A percentile compares a stretch with the other conserved stretches of the same genome.
These are phyloP conservation scores for Cocos nucifera DNA, from an alignment of 176 grass and related monocot species.

Conservation along the genomic window DNA sequence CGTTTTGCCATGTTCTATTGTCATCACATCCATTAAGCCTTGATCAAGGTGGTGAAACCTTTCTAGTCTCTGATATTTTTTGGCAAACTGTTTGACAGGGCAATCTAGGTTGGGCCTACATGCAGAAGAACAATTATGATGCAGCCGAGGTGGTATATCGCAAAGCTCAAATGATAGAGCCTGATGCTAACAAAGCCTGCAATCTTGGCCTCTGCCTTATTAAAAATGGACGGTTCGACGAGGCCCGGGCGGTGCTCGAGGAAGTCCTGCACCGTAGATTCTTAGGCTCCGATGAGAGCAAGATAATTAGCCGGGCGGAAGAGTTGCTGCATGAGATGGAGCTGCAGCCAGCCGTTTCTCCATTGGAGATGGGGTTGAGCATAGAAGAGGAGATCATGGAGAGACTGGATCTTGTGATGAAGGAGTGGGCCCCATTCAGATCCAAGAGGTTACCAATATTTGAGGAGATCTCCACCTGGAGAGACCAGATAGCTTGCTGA, in stretches of 20 bases:
- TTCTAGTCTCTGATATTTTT: too few relatives aligned
- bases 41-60: too few relatives aligned
- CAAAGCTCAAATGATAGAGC: constrained; percentile 85
- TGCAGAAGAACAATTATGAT: constrained; percentile 70
- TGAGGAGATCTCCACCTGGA: constrained; percentile 54
- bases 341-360: background rate
- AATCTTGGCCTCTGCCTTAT: constrained; percentile 74
- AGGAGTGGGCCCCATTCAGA: constrained; percentile 46
- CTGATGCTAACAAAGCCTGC: constrained; percentile 78
- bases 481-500: constrained; percentile 48
- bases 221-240: constrained; percentile 40
- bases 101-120: constrained; percentile 86
- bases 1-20: too few relatives aligned
- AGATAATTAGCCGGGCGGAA: constrained; percentile 42
- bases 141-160: constrained; percentile 76
- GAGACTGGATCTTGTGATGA: constrained; percentile 41
- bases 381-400: constrained; percentile 39
- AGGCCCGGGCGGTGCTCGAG: constrained; percentile 42
- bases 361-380: background rate
- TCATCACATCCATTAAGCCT: too few relatives aligned
- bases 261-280: constrained; percentile 33
- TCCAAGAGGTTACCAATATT: constrained; percentile 64
- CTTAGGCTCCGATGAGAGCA: constrained; percentile 18
- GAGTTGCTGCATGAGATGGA: constrained; percentile 41
- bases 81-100: constrained; percentile 21